Evolutionary conservation across 1,284 basidiomycete species (phyloP), one percentile per base, ranked within the genome.

Genomic region (Erythrobasidium hasegawianum): DNA sequence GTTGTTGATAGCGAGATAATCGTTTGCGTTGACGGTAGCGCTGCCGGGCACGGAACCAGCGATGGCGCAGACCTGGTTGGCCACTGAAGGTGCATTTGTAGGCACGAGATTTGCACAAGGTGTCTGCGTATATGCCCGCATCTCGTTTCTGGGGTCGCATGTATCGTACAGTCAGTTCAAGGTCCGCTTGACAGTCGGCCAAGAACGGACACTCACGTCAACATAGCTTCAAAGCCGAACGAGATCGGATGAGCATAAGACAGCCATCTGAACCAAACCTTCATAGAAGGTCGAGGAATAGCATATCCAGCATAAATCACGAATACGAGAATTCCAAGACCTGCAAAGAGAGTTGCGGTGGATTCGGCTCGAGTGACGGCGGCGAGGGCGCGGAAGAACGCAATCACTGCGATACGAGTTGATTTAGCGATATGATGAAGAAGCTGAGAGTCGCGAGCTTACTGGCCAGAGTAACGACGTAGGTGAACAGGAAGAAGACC

Each of bases 401-500:
- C 81, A 74, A 83, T 85, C 81, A 86, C 33, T 33, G 33, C 4
- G 4, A 33, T 5, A 11, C 33, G 33, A 33, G 33, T n/a, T n/a
- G n/a, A 33, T 11, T 5, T 4, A 33, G 33, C 4, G 33, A 5
- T 11, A 33, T 4, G 4, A 33, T 33, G 33, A 5, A 11, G 11
- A 33, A 33, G 33, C 4, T 5, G 33, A 33, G 33, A 33, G 4
- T 5, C 33, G 33, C 11, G 33, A 33, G 33, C 33, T 33, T 33
- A 33, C 33, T 85, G 4, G 82, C 78, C n/a, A 86, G 57, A 1
- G 82, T 80, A 68, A 86, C 86, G 61, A 81, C 79, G 76, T 87
- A 83, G 7, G 68, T 69, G 68, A 75, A 70, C 5, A 89, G 75
- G 55, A 87, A 84, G 79, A 84, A 89, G 2, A 85, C 85, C 76